Evolutionary conservation across 805 yeast species (phyloP), one percentile per base, ranked within the genome.

Genomic region (Candida ulmi): DNA sequence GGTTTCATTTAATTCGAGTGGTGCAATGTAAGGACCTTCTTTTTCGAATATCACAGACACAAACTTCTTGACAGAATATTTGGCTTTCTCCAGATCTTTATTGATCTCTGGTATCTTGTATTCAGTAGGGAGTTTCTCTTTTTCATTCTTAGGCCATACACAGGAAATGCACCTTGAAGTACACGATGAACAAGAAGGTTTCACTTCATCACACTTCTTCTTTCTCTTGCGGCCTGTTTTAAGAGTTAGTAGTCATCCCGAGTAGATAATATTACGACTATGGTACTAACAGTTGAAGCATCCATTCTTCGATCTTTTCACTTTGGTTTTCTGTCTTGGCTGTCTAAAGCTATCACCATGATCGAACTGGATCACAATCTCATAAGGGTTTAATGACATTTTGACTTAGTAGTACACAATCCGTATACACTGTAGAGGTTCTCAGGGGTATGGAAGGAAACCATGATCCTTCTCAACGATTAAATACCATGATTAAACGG

Each of bases 201-300:
- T 68, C 17, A 54, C 58, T 48, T 76, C 80, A 47, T 76, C 80
- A 57, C 85, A 79, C 63, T 78, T 79, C 65, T 79, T 70, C 63
- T 79, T 78, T 50, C 83, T 67, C 51, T 72, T 73, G 32, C 84
- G 68, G 54, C 86, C 42, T 43, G 17, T 9, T 7, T 9, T 21
- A 21, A 7, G 9, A 21, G 24, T 21, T 21, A 21, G 24, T 21
- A n/a, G n/a, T n/a, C n/a, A n/a, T n/a, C n/a, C n/a, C n/a, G n/a
- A n/a, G n/a, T n/a, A n/a, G n/a, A n/a, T n/a, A n/a, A 4, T 15
- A n/a, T 11, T 11, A 17, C 29, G 21, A 23, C 12, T n/a, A n/a
- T 7, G 11, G 12, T 5, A 45, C 51, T 28, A 31, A 42, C 54
- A 50, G 27, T 50, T 50, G 39, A 50, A 50, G 21, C 54, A 50